These are phyloP conservation scores for Tylopilus cervinicoccineus DNA, from an alignment of 768 basidiomycete species.

Conservation along the genomic window DNA sequence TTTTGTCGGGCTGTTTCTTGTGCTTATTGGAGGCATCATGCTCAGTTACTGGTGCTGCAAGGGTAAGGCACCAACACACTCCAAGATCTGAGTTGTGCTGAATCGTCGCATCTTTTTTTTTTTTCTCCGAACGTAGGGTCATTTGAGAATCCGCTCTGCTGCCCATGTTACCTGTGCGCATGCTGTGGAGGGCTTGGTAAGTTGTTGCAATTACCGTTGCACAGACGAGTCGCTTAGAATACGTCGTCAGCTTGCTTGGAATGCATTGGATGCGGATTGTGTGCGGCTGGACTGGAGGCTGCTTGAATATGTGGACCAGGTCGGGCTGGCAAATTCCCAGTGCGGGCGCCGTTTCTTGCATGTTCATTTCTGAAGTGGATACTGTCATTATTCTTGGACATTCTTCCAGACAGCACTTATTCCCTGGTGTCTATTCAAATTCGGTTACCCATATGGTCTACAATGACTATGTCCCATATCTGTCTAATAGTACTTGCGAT, in stretches of 20 bases:
- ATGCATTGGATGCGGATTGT: conserved; percentile 66
- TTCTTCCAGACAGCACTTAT: too few species aligned
- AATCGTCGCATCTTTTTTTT: background rate
- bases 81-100: background rate
- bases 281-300: conserved; percentile 45
- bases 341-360: too few species aligned
- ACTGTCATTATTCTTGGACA: too few species aligned
- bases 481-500: too few species aligned
- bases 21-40: conserved; percentile 51
- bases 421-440: too few species aligned
- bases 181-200: conserved; percentile 67
- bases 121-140: conserved; percentile 33
- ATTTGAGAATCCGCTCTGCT: conserved; percentile 62
- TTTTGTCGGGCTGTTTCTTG: conserved; percentile 59
- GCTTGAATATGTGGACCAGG: conserved; percentile 4
- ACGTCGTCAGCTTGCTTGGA: conserved; percentile 53
- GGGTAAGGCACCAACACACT: conserved; percentile 32
- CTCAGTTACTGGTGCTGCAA: conserved; percentile 65
- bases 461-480: too few species aligned
- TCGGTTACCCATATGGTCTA: too few species aligned
- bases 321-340: too few species aligned
- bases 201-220: conserved; percentile 7
- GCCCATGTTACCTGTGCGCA: conserved; percentile 70
- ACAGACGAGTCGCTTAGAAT: conserved; percentile 1
- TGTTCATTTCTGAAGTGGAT: too few species aligned